These are phyloP conservation scores for Leptodermis oblonga DNA, from an alignment of 257 asterid species.

Conservation along the genomic window DNA sequence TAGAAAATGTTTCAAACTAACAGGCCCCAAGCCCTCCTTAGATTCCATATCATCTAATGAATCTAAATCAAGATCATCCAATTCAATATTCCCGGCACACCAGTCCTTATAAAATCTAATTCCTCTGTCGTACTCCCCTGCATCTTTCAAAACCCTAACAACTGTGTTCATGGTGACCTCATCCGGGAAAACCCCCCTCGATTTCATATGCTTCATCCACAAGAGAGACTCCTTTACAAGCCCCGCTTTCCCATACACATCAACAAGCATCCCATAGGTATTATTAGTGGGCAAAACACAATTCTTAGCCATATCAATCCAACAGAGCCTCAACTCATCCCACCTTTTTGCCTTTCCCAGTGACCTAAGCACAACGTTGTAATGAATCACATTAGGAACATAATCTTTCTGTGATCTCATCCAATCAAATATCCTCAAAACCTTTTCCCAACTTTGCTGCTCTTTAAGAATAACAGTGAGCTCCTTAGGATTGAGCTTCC, in stretches of 20 bases:
- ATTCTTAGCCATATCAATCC: constrained; percentile 85
- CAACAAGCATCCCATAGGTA: constrained; percentile 89
- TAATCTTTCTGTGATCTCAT: constrained; percentile 74
- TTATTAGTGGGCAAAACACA: constrained; percentile 71
- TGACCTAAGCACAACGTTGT: constrained; percentile 76
- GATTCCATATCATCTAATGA: constrained; percentile 38
- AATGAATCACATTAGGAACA: constrained; percentile 82
- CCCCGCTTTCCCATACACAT: constrained; percentile 91
- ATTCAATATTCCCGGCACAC: constrained; percentile 64
- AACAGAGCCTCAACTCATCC: constrained; percentile 93
- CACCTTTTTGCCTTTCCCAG: constrained; percentile 81
- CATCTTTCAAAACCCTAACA: constrained; percentile 82
- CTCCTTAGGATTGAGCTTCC: constrained; percentile 71
- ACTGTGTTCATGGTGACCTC: constrained; percentile 95
- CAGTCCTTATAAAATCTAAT: constrained; percentile 70
- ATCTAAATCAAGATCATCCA: constrained; percentile 70
- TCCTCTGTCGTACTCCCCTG: constrained; percentile 61
- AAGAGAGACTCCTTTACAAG: constrained; percentile 80
- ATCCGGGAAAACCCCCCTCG: constrained; percentile 76
- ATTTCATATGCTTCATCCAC: constrained; percentile 89
- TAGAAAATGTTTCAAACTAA: constrained; percentile 73
- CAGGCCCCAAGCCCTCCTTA: constrained; percentile 28
- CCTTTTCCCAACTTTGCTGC: constrained; percentile 75
- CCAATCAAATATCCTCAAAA: constrained; percentile 76
- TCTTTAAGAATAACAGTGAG: constrained; percentile 89